phyloP scores from a whole-genome alignment of 139 green algal species.

The Chlorella sp. region DNA sequence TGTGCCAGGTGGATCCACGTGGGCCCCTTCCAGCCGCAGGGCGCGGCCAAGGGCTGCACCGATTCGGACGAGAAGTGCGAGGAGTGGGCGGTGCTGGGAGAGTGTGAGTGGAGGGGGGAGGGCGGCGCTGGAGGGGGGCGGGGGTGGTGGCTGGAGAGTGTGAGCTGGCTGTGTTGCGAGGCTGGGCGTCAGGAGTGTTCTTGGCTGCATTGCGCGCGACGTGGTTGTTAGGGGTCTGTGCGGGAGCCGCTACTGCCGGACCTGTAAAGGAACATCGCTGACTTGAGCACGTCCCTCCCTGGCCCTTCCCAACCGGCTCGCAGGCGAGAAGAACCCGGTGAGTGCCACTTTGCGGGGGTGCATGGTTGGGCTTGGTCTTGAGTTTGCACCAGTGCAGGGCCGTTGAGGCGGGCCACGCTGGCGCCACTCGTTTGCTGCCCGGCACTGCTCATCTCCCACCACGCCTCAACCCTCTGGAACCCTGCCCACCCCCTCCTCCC shows the following conservation, averaged over 20 bases:
- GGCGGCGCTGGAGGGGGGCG: not conserved
- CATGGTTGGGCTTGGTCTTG: too few relatives aligned
- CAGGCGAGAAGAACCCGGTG: conserved; percentile 9
- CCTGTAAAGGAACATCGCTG: too few relatives aligned
- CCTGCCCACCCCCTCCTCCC: too few relatives aligned
- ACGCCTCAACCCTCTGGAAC: too few relatives aligned
- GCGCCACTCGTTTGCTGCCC: too few relatives aligned
- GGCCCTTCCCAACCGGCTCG: not conserved
- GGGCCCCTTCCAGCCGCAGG: conserved; percentile 7
- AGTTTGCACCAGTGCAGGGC: too few relatives aligned
- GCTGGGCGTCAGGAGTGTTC: not conserved
- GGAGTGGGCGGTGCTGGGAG: conserved; percentile 43
- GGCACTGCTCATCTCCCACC: too few relatives aligned
- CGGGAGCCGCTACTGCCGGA: too few relatives aligned
- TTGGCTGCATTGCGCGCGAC: not conserved
- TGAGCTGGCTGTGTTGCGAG: too few relatives aligned
- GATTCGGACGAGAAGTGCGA: conserved; percentile 35
- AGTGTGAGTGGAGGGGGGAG: conserved; percentile 17
- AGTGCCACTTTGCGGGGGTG: too few relatives aligned
- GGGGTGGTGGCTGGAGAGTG: too few relatives aligned
- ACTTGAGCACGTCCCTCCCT: not conserved
- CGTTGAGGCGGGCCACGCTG: too few relatives aligned
- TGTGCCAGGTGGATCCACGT: conserved; percentile 67
- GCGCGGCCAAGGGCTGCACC: conserved; percentile 20
- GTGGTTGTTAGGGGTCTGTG: not conserved